Evolutionary conservation across 345 rosid genomes (phyloP).

Genomic region (Arabidopsis suecica): DNA sequence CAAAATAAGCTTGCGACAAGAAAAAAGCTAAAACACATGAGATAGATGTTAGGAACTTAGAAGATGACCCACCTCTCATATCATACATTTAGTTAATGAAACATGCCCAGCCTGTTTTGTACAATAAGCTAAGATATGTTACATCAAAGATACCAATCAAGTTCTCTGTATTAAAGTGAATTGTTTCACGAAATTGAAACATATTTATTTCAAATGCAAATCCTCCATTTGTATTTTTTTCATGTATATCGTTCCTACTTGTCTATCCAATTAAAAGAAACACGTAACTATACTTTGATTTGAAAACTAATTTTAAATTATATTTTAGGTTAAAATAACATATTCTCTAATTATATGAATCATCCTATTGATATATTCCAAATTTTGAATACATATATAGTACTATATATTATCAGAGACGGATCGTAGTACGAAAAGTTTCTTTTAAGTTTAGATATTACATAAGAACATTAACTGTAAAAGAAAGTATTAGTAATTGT

Average conservation of each 20-base stretch:
- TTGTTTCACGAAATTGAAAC: conserved; percentile 39
- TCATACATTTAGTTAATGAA: conserved; percentile 39
- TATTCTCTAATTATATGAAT: neutral
- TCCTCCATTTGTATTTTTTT: conserved; percentile 16
- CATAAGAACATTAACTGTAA: no score
- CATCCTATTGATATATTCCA: neutral
- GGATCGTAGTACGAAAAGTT: neutral
- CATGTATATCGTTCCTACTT: conserved; percentile 16
- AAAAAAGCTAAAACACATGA: conserved; percentile 31
- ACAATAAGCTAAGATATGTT: conserved; percentile 45
- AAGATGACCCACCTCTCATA: conserved; percentile 42
- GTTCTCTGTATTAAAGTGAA: conserved; percentile 37
- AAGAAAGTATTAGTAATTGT: no score
- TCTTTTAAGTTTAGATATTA: no score
- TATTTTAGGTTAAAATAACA: neutral
- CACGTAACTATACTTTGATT: neutral
- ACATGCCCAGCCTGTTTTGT: conserved; percentile 50
- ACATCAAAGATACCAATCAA: conserved; percentile 43
- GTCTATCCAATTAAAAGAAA: conserved; percentile 24
- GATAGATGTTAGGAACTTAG: conserved; percentile 30
- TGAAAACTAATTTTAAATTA: neutral
- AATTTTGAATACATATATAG: neutral
- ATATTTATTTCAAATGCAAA: conserved; percentile 33
- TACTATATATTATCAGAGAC: neutral
- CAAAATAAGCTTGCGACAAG: conserved; percentile 6